A percentile compares a stretch with the other conserved stretches of the same genome.
These are phyloP conservation scores for Arctostaphylos glauca DNA, from an alignment of 148 eudicot genomes.

Conservation along the genomic window DNA sequence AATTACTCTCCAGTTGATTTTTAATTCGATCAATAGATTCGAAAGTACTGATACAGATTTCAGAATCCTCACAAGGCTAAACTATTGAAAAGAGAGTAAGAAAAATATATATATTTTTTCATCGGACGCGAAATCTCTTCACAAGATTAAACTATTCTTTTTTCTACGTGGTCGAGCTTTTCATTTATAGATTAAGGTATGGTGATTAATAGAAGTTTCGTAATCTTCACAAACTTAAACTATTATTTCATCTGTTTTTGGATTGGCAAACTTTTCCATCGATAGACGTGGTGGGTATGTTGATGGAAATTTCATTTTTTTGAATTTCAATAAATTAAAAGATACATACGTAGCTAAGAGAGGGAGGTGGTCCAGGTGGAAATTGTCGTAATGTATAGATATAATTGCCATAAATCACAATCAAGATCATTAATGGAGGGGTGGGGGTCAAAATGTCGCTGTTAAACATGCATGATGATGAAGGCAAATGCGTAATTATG, in stretches of 20 bases:
- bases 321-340: too few relatives aligned
- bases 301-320: too few relatives aligned
- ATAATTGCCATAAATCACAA: background rate
- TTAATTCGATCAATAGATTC: too few relatives aligned
- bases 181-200: background rate
- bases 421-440: background rate
- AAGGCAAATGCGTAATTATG: background rate
- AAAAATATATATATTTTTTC: background rate
- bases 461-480: constrained; percentile 8
- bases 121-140: background rate
- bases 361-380: background rate
- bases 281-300: too few relatives aligned
- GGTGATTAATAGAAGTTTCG: background rate
- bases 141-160: constrained; percentile 2
- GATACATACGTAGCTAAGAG: background rate
- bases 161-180: background rate
- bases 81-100: background rate
- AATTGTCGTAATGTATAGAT: background rate
- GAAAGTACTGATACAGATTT: too few relatives aligned
- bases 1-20: too few relatives aligned
- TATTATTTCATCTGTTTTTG: too few relatives aligned
- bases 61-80: too few relatives aligned
- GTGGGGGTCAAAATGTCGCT: background rate
- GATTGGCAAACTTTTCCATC: too few relatives aligned
- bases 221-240: background rate